These are phyloP conservation scores for Tricholoma sp. DNA, from an alignment of 768 basidiomycete genomes.

Conservation along the genomic window DNA sequence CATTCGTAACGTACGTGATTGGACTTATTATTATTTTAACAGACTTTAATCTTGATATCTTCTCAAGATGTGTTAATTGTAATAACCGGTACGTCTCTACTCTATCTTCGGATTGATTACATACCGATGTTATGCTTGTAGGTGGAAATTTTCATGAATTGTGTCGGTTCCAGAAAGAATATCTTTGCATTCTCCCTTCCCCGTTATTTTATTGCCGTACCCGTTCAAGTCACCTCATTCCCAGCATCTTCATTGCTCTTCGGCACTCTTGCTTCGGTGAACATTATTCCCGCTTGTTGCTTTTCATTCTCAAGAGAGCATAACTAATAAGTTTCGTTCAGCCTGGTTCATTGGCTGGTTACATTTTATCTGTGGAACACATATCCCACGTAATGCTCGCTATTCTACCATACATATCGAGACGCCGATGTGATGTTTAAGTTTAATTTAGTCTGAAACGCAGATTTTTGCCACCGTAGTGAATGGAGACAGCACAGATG, in stretches of 20 bases:
- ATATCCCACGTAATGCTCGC: too few relatives aligned
- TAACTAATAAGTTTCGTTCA: not conserved
- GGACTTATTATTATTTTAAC: not conserved
- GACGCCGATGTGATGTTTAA: too few relatives aligned
- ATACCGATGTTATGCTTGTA: conserved; percentile 5
- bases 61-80: conserved; percentile 17
- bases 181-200: not conserved
- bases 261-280: not conserved
- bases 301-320: not conserved
- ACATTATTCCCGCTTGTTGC: not conserved
- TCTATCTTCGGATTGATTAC: not conserved
- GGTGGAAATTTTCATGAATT: conserved; percentile 38
- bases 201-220: not conserved
- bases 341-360: not conserved
- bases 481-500: too few relatives aligned
- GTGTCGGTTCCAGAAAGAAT: not conserved
- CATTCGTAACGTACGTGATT: conserved; percentile 73
- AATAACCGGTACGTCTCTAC: conserved; percentile 26
- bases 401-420: too few relatives aligned
- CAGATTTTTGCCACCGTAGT: too few relatives aligned
- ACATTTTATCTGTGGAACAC: too few relatives aligned
- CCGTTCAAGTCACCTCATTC: not conserved
- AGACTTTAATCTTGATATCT: conserved; percentile 2
- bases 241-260: not conserved
- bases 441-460: too few relatives aligned